Conservation (phyloP, 345 rosid species). For the Eucalyptus paniculata region DNA sequence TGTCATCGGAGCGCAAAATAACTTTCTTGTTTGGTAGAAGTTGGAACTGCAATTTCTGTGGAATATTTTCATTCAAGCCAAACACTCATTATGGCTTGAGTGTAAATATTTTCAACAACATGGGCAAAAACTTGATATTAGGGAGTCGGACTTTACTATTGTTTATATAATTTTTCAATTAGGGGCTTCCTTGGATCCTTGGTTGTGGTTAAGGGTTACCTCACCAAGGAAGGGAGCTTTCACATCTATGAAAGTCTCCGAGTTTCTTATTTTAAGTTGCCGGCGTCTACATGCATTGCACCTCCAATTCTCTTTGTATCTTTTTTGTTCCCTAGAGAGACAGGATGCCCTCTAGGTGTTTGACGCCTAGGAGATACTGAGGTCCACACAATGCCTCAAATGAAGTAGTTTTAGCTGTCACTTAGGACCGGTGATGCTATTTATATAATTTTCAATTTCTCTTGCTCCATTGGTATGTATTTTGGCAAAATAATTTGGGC, state of each 20-base stretch:
- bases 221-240: background rate
- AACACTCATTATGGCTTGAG: too few relatives aligned
- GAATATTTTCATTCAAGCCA: too few relatives aligned
- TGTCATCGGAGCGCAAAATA: too few relatives aligned
- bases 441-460: background rate
- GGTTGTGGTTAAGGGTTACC: background rate
- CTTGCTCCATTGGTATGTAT: background rate
- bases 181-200: background rate
- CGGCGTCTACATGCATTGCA: background rate
- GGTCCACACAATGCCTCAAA: rapidly evolving
- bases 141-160: background rate
- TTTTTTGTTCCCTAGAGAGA: background rate
- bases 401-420: background rate
- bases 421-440: background rate
- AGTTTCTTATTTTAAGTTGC: too few relatives aligned
- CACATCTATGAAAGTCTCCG: rapidly evolving
- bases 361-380: background rate
- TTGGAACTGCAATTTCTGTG: too few relatives aligned
- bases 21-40: too few relatives aligned
- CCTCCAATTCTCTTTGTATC: background rate
- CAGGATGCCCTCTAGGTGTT: background rate
- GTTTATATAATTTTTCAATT: background rate
- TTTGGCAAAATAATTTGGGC: background rate
- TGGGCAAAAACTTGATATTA: background rate
- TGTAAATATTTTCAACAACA: background rate